Percentiles rank a stretch among this genome's conserved stretches.
Conservation (phyloP, 257 asterid species). For the Solanum bulbocastanum region DNA sequence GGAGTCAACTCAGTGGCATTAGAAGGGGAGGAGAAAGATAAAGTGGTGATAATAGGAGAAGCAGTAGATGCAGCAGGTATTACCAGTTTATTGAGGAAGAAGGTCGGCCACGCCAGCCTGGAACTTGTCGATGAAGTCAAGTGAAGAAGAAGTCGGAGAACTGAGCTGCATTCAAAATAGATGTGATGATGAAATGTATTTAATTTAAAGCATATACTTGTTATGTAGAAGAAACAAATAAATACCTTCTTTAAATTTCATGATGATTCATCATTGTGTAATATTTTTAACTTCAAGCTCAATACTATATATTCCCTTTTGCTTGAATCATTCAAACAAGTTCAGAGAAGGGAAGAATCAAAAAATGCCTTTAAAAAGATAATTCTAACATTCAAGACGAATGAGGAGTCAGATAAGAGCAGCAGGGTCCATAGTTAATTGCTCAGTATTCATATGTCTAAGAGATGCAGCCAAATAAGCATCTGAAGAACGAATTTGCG, state of each 20-base stretch:
- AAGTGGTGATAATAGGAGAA: conserved; percentile 35
- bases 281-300: background rate
- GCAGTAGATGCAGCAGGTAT: conserved; percentile 32
- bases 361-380: background rate
- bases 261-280: background rate
- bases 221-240: background rate
- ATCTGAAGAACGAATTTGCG: conserved; percentile 26
- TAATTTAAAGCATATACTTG: background rate
- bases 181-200: background rate
- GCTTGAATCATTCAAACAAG: background rate
- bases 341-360: background rate
- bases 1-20: conserved; percentile 33
- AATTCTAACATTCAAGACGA: background rate
- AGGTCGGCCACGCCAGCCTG: conserved; percentile 39
- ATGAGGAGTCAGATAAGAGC: background rate
- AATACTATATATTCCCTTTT: background rate
- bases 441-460: conserved; percentile 11
- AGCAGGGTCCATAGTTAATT: conserved; percentile 10
- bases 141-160: background rate
- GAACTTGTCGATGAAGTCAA: conserved; percentile 17
- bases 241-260: background rate
- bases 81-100: conserved; percentile 30
- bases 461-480: conserved; percentile 16
- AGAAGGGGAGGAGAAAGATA: conserved; percentile 23
- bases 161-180: background rate